Evolutionary conservation across 2,329 filamentous ascomycete species (phyloP), one percentile per base, ranked within the genome.

Genomic region (Trichophyton schoenleinii): DNA sequence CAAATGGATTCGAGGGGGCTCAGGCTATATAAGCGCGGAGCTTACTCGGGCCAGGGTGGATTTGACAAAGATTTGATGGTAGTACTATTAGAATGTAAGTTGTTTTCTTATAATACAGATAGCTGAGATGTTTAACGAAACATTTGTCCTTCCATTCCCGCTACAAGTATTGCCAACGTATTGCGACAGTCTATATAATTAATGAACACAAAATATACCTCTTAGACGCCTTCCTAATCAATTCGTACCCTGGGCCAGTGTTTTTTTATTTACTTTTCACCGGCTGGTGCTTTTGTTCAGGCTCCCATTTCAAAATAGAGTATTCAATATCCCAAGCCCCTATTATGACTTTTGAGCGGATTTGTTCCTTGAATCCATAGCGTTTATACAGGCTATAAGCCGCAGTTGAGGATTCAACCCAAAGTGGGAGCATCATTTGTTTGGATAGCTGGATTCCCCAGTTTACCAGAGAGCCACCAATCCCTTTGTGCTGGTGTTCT

Each of bases 381-480:
- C 49, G 46, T 13, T 62, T 20, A 48, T 64, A 65, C 4, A 65
- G 36, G 11, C 42, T 44, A 44, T 60, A 58, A 11, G 57, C 64
- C 8, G 46, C 57, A 6, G 44, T 59, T 20, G 61, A 63, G 34
- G 64, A 42, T 38, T 65, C 64, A 4, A 64, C 28, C 62, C 62
- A 63, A 4, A 65, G n/a, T 1, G 64, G 64, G 34, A 65, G 62
- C 62, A 65, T 64, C 61, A 65, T 57, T 44, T 63, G 63, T 15
- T 60, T 42, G 20, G 64, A 61, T 8, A 64, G 62, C n/a, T 62
- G 42, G 28, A 64, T 44, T 2, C 67, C 66, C 63, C 64, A 67
- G 11, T 63, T 60, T 20, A 68, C 59, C 4, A 68, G 58, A 13
- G 59, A 53, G 28, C 58, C 58, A 13, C 63, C 67, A 31, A 66